Evolutionary conservation across 495 filamentous ascomycete species (phyloP).

Genomic region (Neurospora tetrasperma): DNA sequence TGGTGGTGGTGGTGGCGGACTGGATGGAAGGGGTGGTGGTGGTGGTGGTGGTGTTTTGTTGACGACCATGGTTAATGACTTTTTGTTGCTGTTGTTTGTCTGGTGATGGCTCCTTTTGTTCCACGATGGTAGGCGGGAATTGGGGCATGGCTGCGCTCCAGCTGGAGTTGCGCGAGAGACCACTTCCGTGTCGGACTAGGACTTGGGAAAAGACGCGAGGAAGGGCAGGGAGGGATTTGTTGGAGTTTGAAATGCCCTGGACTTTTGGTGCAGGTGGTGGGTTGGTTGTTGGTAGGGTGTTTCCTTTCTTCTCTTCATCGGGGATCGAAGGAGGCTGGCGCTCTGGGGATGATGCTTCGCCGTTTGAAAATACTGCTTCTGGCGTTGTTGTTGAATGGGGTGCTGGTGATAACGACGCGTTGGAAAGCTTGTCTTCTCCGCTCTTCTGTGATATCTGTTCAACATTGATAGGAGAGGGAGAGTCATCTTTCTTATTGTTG

Average conservation of each 20-base stretch:
- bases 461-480: neutral
- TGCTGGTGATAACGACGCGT: neutral
- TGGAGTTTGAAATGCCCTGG: neutral
- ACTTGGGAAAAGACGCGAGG: neutral
- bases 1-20: neutral
- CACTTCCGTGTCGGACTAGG: neutral
- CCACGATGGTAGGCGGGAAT: slow-evolving; percentile 17
- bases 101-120: slow-evolving; percentile 22
- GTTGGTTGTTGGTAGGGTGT: neutral
- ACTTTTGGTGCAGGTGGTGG: neutral
- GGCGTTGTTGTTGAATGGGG: neutral
- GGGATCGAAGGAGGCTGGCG: neutral
- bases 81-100: slow-evolving; percentile 11
- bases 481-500: neutral
- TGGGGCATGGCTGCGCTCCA: neutral
- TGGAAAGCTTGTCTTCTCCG: neutral
- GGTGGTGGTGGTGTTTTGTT: neutral
- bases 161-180: neutral
- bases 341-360: neutral
- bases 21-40: neutral
- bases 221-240: neutral
- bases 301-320: neutral
- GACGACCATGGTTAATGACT: slow-evolving; percentile 8
- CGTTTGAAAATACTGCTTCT: neutral
- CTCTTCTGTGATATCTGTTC: slow-evolving; percentile 2